Conservation (phyloP, 108 stramenopile species). For the Craspedostauros australis region DNA sequence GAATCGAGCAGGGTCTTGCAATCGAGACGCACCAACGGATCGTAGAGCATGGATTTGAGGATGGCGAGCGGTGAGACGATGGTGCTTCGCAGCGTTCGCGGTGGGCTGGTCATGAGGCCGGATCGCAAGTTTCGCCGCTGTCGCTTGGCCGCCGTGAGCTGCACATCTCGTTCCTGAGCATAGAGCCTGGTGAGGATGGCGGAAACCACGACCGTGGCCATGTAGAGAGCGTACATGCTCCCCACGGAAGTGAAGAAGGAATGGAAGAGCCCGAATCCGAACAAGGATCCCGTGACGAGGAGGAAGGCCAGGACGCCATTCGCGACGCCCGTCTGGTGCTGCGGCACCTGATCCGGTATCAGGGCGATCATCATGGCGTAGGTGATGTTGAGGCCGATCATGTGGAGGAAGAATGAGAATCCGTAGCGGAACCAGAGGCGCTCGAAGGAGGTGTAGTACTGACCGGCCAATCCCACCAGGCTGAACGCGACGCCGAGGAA, state of each 20-base stretch:
- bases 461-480: conserved; percentile 40
- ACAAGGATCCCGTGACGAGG: conserved; percentile 43
- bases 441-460: conserved; percentile 27
- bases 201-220: conserved; percentile 22
- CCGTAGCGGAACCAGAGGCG: conserved; percentile 43
- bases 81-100: conserved; percentile 5
- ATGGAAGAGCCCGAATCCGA: conserved; percentile 54
- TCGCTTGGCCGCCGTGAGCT: too few species aligned
- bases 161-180: conserved; percentile 31
- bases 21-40: conserved; percentile 25
- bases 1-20: conserved; percentile 18
- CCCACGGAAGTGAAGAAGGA: conserved; percentile 14
- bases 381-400: conserved; percentile 50
- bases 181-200: conserved; percentile 24
- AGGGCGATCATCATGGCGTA: conserved; percentile 67
- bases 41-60: conserved; percentile 34
- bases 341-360: conserved; percentile 52
- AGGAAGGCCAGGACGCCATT: conserved; percentile 54
- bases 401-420: conserved; percentile 35
- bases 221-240: conserved; percentile 32
- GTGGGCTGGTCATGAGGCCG: too few species aligned
- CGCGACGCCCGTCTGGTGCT: conserved; percentile 45
- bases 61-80: conserved; percentile 26
- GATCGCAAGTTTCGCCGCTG: too few species aligned
- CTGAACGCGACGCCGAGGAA: conserved; percentile 31